Base-by-base conservation (phyloP, 352 stramenopile genomes). In the Phytopythium oedochilum region DNA sequence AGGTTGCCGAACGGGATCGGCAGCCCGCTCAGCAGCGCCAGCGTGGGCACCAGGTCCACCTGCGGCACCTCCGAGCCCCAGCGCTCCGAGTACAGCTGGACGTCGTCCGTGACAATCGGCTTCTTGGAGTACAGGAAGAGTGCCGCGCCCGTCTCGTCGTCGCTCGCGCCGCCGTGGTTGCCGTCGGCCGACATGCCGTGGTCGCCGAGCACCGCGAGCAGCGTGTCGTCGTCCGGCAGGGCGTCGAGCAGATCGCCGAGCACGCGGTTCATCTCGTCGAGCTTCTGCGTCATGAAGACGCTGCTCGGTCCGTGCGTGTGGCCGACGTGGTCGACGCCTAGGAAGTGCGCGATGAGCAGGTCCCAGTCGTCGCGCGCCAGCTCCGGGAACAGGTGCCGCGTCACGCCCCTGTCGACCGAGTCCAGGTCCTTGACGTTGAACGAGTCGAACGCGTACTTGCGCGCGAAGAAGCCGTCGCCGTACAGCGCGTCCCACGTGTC, bases 351-450 rank as follows among this genome's bases (percentile, higher is more conserved):
- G 42, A 96, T 89, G 26, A 96, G 66, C 48, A 94, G 70, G 53
- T 87, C 72, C 83, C 84, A 96, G 63, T 89, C 78, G 10, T 61
- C 31, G 17, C 59, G 78, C 60, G 58, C 74, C 2, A 94, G 70
- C 68, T 89, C 78, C 2, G 77, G 73, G 57, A 93, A 89, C 35
- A 96, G 64, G 51, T 91, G 76, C 9, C 38, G 26, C 18, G 72
- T 64, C 44, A 98, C 89, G 11, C 96, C 97, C 67, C 97, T 84
- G 77, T 99, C 97, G 11, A 99, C 97, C 1, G 96, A 98, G 75
- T 99, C 81, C 35, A 99, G 72, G 70, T 99, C 97, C 58, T 98
- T 94, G 23, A 98, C 98, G 71, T 99, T 99, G 67, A 99, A 99
- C 47, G 92, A 98, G 55, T 98, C 96, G 62, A 94, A 99, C 2